Percentiles rank a stretch among this genome's conserved stretches.
phyloP scores from a whole-genome alignment of 345 rosid species.

The Eucalyptus tenuipes region DNA sequence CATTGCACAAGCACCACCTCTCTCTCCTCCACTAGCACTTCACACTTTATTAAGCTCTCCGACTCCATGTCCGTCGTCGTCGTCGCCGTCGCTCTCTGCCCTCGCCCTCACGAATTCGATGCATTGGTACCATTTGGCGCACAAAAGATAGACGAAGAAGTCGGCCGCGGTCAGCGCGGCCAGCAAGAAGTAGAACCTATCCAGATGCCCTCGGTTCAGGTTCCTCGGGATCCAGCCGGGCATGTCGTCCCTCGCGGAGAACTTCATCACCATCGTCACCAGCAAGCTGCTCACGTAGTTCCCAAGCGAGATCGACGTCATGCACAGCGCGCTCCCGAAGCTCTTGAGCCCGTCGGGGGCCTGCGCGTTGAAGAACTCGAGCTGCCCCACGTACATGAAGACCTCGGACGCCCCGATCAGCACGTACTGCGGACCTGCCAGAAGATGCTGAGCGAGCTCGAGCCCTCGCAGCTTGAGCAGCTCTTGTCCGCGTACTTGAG shows the following conservation, averaged over 20 bases:
- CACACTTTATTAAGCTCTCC: neutral
- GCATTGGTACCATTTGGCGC: conserved; percentile 71
- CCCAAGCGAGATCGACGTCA: conserved; percentile 93
- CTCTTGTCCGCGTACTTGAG: conserved; percentile 30
- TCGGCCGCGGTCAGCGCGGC: conserved; percentile 71
- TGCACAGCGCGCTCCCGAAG: conserved; percentile 95
- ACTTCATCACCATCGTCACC: conserved; percentile 66
- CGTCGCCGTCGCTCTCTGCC: neutral
- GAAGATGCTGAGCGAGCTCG: conserved; percentile 77
- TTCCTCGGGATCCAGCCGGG: conserved; percentile 96
- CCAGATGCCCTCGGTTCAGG: conserved; percentile 83
- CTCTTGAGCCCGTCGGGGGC: conserved; percentile 89
- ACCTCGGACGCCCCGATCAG: conserved; percentile 96
- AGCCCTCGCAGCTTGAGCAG: conserved; percentile 22
- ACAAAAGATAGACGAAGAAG: conserved; percentile 40
- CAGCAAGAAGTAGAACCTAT: conserved; percentile 79
- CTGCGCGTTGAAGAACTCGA: conserved; percentile 90
- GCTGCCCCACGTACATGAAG: conserved; percentile 93
- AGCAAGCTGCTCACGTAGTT: conserved; percentile 89
- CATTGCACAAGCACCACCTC: neutral
- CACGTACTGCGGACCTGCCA: conserved; percentile 92
- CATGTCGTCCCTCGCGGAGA: conserved; percentile 50
- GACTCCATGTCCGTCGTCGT: neutral
- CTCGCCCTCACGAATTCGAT: conserved; percentile 44
- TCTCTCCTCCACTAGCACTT: neutral